These are phyloP conservation scores for Acer yangbiense DNA, from an alignment of 345 rosid species.

Conservation along the genomic window DNA sequence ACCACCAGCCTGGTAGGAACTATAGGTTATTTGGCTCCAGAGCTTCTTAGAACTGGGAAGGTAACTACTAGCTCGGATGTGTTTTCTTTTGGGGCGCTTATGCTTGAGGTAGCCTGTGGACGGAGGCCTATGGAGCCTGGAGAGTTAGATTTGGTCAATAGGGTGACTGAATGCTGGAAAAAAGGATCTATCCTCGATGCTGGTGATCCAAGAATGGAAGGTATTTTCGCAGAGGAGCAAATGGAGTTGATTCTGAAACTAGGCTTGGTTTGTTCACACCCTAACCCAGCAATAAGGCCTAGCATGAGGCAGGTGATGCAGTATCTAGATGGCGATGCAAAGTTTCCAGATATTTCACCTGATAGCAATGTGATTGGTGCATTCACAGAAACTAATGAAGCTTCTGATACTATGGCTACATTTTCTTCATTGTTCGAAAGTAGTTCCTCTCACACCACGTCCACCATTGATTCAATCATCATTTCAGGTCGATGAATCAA, in stretches of 20 bases:
- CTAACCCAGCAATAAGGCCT: conserved; percentile 26
- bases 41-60: conserved; percentile 38
- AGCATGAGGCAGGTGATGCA: conserved; percentile 28
- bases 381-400: not conserved
- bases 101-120: conserved; percentile 56
- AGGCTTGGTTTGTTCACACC: conserved; percentile 33
- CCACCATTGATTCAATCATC: conserved; percentile 30
- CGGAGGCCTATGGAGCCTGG: conserved; percentile 41
- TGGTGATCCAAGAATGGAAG: conserved; percentile 14
- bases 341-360: conserved; percentile 5
- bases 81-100: conserved; percentile 45
- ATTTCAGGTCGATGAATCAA: conserved; percentile 22
- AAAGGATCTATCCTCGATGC: conserved; percentile 22
- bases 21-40: conserved; percentile 50
- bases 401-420: not conserved
- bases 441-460: conserved; percentile 20
- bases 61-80: conserved; percentile 46
- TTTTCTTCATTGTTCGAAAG: not conserved
- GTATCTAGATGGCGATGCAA: conserved; percentile 35
- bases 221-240: conserved; percentile 31
- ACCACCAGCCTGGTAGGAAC: conserved; percentile 42
- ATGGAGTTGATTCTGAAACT: conserved; percentile 34
- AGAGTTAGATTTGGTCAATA: conserved; percentile 33
- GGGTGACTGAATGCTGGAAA: conserved; percentile 28
- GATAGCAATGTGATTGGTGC: not conserved